These are phyloP conservation scores for Cladophialophora carrionii DNA, from an alignment of 2,329 filamentous ascomycete species.

Conservation along the genomic window DNA sequence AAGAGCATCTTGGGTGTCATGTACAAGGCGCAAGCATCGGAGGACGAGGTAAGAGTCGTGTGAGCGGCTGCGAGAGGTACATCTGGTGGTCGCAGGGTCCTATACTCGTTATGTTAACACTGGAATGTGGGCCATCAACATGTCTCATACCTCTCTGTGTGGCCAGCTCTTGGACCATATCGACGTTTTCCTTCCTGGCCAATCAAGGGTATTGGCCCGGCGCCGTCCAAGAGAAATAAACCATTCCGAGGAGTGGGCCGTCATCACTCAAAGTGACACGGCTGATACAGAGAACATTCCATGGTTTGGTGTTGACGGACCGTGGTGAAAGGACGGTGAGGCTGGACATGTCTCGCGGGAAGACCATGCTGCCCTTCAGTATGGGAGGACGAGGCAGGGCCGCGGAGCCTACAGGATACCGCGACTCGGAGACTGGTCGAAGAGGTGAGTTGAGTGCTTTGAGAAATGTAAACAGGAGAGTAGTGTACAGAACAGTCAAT, in stretches of 20 bases:
- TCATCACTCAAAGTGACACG: not conserved
- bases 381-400: not conserved
- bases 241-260: not conserved
- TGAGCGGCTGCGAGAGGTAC: not conserved
- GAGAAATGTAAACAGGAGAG: not conserved
- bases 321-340: not conserved
- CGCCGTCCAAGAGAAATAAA: not conserved
- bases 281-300: not conserved
- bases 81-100: slow-evolving; percentile 27
- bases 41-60: not conserved
- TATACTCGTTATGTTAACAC: slow-evolving; percentile 23
- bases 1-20: slow-evolving; percentile 16
- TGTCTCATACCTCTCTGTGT: slow-evolving; percentile 7
- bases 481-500: not conserved
- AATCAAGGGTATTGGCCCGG: not conserved
- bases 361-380: not conserved
- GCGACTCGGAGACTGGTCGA: not conserved
- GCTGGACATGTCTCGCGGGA: not conserved
- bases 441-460: not conserved
- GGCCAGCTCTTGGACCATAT: not conserved
- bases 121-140: slow-evolving; percentile 27
- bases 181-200: not conserved
- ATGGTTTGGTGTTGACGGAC: not conserved
- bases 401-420: not conserved
- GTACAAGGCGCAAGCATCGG: not conserved